phyloP scores from a whole-genome alignment of 208 protist genomes.

The Leishmania tarentolae region DNA sequence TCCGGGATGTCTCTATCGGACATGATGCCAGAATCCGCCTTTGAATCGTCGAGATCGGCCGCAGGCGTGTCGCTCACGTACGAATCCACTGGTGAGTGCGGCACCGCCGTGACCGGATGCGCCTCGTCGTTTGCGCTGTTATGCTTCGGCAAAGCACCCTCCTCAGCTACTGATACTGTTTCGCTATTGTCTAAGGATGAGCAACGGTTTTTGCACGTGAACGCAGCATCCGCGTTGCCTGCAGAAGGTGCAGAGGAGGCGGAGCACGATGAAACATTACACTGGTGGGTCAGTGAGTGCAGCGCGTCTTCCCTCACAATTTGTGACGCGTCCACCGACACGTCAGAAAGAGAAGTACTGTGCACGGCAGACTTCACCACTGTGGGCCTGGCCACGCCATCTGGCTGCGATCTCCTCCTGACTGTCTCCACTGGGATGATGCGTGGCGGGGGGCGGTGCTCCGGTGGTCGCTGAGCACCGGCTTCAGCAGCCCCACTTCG shows the following conservation, averaged over 20 bases:
- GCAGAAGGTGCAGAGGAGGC: neutral
- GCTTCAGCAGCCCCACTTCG: neutral
- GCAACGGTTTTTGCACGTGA: neutral
- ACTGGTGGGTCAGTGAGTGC: neutral
- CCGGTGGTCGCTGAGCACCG: neutral
- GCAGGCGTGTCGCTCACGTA: slow-evolving; percentile 39
- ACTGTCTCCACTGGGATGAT: slow-evolving; percentile 2
- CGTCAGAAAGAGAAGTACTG: neutral
- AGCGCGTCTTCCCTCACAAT: neutral
- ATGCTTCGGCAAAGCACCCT: neutral
- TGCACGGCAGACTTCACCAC: neutral
- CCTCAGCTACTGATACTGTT: neutral
- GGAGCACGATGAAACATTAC: neutral
- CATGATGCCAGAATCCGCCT: too few relatives aligned
- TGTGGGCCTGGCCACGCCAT: neutral
- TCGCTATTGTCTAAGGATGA: neutral
- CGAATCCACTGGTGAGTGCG: slow-evolving; percentile 6
- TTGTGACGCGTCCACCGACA: neutral
- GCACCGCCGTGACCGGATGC: neutral
- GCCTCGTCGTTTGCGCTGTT: neutral
- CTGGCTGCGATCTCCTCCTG: neutral
- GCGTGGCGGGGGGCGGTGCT: slow-evolving; percentile 7
- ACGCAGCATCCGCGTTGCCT: neutral
- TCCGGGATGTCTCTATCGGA: neutral
- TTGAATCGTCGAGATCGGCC: neutral